These are phyloP conservation scores for Cercospora sp. DNA, from an alignment of 2,329 filamentous ascomycete genomes.

Conservation along the genomic window DNA sequence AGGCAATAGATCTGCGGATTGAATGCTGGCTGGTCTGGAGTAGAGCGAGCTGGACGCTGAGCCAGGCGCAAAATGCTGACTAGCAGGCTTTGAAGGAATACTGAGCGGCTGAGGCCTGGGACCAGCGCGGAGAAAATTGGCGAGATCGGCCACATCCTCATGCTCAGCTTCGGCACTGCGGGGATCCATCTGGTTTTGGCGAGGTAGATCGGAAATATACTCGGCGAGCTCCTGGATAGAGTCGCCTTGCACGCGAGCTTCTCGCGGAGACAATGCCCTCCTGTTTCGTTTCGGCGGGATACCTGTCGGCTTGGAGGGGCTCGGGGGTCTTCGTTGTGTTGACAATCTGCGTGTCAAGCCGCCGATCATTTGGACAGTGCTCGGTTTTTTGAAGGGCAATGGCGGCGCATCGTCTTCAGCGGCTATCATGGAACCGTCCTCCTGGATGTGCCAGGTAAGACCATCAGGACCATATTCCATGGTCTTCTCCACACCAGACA, in stretches of 20 bases:
- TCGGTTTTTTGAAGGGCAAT: constrained; percentile 2
- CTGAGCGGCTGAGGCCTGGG: not conserved
- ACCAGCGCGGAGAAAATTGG: constrained; percentile 10
- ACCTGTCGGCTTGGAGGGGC: constrained; percentile 3
- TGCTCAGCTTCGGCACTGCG: constrained; percentile 14
- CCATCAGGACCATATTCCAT: constrained; percentile 9
- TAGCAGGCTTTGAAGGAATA: not conserved
- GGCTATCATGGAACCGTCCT: constrained; percentile 1
- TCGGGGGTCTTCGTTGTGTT: constrained; percentile 3
- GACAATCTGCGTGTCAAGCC: constrained; percentile 6
- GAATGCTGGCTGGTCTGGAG: constrained; percentile 10
- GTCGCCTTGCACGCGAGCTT: constrained; percentile 21
- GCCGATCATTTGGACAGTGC: constrained; percentile 5
- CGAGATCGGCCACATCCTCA: constrained; percentile 11
- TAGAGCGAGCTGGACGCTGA: constrained; percentile 8
- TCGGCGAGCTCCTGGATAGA: constrained; percentile 19
- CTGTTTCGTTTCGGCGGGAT: not conserved
- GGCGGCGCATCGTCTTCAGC: not conserved
- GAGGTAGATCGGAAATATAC: constrained; percentile 21
- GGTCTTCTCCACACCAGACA: constrained; percentile 13
- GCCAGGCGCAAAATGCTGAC: not conserved
- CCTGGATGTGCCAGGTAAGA: constrained; percentile 7
- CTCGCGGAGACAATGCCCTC: constrained; percentile 15
- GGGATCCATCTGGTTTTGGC: constrained; percentile 14
- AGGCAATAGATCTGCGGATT: constrained; percentile 11